phyloP scores from a whole-genome alignment of 169 alveolate genomes.

The Plasmodium vivax region DNA sequence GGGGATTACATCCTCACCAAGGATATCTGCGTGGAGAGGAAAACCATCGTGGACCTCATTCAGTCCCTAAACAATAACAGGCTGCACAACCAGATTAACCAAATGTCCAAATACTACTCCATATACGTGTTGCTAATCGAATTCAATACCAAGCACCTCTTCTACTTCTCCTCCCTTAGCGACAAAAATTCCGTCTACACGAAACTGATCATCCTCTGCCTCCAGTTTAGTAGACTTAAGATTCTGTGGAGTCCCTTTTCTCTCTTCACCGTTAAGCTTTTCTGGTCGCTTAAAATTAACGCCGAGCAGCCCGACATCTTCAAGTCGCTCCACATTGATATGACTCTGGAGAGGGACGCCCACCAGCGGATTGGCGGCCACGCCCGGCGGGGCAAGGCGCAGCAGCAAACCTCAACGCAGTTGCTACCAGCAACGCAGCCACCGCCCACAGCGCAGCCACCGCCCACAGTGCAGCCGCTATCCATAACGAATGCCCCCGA shows the following conservation, averaged over 20 bases:
- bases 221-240: conserved; percentile 77
- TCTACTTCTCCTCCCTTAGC: conserved; percentile 65
- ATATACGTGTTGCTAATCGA: conserved; percentile 77
- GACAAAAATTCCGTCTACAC: conserved; percentile 73
- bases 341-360: conserved; percentile 24
- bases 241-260: conserved; percentile 81
- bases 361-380: neutral
- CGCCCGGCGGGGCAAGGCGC: neutral
- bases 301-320: conserved; percentile 73
- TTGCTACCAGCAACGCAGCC: neutral
- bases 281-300: conserved; percentile 68
- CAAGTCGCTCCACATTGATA: conserved; percentile 71
- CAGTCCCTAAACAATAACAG: conserved; percentile 84
- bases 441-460: neutral
- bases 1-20: conserved; percentile 89
- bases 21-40: conserved; percentile 89
- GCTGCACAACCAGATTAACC: conserved; percentile 84
- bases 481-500: neutral
- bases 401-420: neutral
- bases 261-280: conserved; percentile 78
- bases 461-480: neutral
- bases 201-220: conserved; percentile 62
- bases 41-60: conserved; percentile 83
- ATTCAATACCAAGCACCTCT: conserved; percentile 64
- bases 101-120: conserved; percentile 77